Percentiles rank a stretch among this genome's conserved stretches.
Conservation (phyloP, 441 rosid genomes). For the Viola pubescens region DNA sequence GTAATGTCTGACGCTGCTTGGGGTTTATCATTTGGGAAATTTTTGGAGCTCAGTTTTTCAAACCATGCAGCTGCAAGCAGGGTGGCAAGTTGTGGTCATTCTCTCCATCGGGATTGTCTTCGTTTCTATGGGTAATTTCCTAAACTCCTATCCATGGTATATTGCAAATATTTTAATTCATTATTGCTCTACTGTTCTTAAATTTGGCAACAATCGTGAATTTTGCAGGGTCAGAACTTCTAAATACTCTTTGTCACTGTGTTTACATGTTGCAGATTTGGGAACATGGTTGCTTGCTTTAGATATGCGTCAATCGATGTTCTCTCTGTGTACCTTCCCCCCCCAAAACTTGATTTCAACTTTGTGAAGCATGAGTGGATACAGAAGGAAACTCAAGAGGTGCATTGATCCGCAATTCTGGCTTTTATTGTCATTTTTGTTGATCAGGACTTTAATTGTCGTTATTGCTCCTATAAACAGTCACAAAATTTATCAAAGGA, state of each 20-base stretch:
- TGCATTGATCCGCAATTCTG: conserved; percentile 22
- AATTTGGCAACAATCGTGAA: conserved; percentile 1
- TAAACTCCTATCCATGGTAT: conserved; percentile 3
- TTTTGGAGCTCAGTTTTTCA: conserved; percentile 98
- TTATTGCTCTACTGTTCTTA: background rate
- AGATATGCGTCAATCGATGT: conserved; percentile 91
- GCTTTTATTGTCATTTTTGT: background rate
- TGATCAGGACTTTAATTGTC: too few species aligned
- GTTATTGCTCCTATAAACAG: too few species aligned
- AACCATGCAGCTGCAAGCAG: conserved; percentile 99
- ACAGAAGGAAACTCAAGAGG: conserved; percentile 74
- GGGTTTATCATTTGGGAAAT: conserved; percentile 98
- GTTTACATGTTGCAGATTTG: conserved; percentile 56
- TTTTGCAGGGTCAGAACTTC: background rate
- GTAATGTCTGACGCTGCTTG: conserved; percentile 99
- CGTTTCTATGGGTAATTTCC: conserved; percentile 90
- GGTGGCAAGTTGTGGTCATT: conserved; percentile 99
- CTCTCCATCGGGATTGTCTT: conserved; percentile 98
- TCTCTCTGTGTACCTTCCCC: conserved; percentile 89
- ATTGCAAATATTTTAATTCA: background rate
- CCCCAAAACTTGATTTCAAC: conserved; percentile 66
- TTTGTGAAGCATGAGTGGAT: conserved; percentile 73
- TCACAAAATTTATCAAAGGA: too few species aligned
- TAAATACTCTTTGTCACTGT: background rate
- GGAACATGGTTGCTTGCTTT: conserved; percentile 96